Evolutionary conservation across 177 flowering plant genomes (phyloP), one percentile per base, ranked within the genome.

Genomic region (Tripterygium wilfordii): DNA sequence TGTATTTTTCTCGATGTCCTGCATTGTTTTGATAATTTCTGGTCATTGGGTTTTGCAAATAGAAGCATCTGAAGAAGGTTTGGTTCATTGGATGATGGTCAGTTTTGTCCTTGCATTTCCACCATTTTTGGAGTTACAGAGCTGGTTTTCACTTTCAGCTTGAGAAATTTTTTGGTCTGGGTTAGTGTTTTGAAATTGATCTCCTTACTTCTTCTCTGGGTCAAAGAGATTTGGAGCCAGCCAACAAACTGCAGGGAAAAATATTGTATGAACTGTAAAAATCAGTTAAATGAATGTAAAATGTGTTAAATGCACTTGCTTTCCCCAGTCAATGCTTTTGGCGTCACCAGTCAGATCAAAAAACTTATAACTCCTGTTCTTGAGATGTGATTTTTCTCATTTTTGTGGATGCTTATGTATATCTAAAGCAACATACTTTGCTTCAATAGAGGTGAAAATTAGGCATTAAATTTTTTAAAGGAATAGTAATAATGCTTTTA

Each of bases 401-500:
- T n/a, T n/a, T n/a, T n/a, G n/a, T n/a, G n/a, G n/a, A n/a, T n/a
- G n/a, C n/a, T n/a, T n/a, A n/a, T n/a, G n/a, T n/a, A n/a, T n/a
- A n/a, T n/a, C n/a, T n/a, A n/a, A n/a, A n/a, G n/a, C n/a, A n/a
- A n/a, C n/a, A 15, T 23, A 22, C 9, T 15, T 19, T 57, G 41
- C 35, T 55, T 56, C 50, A 45, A 25, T 56, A 37, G 42, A 59
- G 26, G 60, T 41, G 54, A 52, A 53, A 38, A 10, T 54, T 59
- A 42, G 37, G 28, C 37, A 49, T 56, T 48, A 45, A 24, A 23
- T 51, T 60, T 72, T 58, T 66, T 69, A 50, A 61, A 56, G 53
- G 43, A 74, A 65, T 58, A 57, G 78, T 46, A 74, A n/a, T n/a
- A n/a, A 71, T 63, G 62, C 64, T 70, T 70, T 75, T 62, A 30